A percentile compares a stretch with the other conserved stretches of the same genome.
Evolutionary conservation across 306 rosid genomes (phyloP).

Genomic region (Dryas alaskensis): DNA sequence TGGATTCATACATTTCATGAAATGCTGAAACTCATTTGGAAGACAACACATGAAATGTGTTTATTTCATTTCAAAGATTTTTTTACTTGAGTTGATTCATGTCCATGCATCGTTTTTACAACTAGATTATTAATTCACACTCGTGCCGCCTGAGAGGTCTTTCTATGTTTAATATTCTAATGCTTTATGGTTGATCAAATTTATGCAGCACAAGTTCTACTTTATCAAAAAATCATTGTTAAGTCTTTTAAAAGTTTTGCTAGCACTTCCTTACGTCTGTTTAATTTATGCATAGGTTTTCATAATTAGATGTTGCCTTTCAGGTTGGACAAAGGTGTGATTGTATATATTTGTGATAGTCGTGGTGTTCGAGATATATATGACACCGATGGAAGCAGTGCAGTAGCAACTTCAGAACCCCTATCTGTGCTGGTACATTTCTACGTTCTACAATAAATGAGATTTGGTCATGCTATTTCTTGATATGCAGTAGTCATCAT

Average conservation of each 20-base stretch:
- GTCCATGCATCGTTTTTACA: background rate
- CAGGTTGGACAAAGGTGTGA: constrained; percentile 99
- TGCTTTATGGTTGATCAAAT: background rate
- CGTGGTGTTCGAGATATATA: constrained; percentile 91
- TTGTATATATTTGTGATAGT: constrained; percentile 85
- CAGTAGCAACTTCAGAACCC: constrained; percentile 82
- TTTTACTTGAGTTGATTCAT: background rate
- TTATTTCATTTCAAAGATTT: no score
- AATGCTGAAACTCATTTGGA: background rate
- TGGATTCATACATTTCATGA: background rate
- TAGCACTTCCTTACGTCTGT: background rate
- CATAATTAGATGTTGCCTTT: constrained; percentile 30
- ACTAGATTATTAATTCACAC: background rate
- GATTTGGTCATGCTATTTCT: constrained; percentile 1
- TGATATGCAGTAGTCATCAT: background rate
- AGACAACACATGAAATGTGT: background rate
- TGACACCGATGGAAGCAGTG: constrained; percentile 91
- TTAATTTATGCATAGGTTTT: constrained; percentile 19
- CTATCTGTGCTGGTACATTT: constrained; percentile 75
- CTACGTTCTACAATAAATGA: background rate
- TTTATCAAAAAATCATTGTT: background rate
- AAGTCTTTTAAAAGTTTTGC: background rate
- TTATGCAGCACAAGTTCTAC: background rate
- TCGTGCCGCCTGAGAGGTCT: background rate
- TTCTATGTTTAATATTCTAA: background rate